phyloP scores from a whole-genome alignment of 2,329 filamentous ascomycete species.

The Alternaria sp. region DNA sequence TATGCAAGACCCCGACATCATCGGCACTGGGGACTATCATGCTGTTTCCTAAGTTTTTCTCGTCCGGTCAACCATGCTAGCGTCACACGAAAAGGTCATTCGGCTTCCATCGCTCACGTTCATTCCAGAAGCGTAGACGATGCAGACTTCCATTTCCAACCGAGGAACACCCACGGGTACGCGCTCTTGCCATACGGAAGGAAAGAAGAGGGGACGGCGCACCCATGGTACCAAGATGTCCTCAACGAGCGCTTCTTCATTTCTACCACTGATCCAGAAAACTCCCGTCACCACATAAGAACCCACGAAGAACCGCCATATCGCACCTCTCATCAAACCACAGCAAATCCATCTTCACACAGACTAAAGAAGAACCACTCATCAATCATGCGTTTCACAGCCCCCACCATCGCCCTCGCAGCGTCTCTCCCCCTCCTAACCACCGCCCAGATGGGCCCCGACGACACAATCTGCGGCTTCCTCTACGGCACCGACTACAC shows the following conservation, averaged over 20 bases:
- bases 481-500: neutral
- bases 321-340: no score
- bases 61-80: neutral
- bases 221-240: fast-evolving
- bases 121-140: neutral
- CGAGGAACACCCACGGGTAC: neutral
- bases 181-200: neutral
- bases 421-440: neutral
- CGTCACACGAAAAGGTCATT: neutral
- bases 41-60: neutral
- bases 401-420: neutral
- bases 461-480: neutral
- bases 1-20: neutral
- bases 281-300: neutral
- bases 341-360: no score
- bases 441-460: neutral
- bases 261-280: neutral
- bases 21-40: neutral
- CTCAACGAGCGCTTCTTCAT: neutral
- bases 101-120: neutral
- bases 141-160: neutral
- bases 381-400: neutral
- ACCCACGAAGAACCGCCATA: neutral
- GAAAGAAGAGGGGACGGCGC: neutral
- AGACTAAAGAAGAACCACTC: no score